phyloP scores from a whole-genome alignment of 2,329 filamentous ascomycete genomes.

The Aspergillus tubingensis region DNA sequence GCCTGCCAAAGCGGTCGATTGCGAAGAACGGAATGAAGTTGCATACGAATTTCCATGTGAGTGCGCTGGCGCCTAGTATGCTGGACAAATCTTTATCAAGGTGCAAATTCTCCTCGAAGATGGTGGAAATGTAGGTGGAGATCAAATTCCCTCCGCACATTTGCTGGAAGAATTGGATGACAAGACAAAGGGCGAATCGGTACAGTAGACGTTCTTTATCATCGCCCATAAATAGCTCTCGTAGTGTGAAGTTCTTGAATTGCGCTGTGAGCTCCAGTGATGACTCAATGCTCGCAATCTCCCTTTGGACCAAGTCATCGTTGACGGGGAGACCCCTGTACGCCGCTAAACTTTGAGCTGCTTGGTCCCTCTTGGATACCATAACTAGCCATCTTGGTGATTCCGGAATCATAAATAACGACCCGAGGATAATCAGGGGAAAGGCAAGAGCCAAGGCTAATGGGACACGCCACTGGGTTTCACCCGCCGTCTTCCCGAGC shows the following conservation, averaged over 20 bases:
- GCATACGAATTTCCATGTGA: slow-evolving; percentile 61
- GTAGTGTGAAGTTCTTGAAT: not conserved
- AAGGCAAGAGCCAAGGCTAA: slow-evolving; percentile 58
- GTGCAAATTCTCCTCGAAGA: slow-evolving; percentile 20
- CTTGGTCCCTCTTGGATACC: slow-evolving; percentile 18
- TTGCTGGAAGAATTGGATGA: slow-evolving; percentile 22
- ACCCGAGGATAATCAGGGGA: slow-evolving; percentile 51
- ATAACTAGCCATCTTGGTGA: slow-evolving; percentile 37
- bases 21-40: slow-evolving; percentile 54
- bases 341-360: slow-evolving; percentile 15
- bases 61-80: slow-evolving; percentile 50
- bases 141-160: slow-evolving; percentile 23
- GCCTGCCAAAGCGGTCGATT: slow-evolving; percentile 55
- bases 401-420: slow-evolving; percentile 54
- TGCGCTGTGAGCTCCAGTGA: slow-evolving; percentile 12
- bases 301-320: slow-evolving; percentile 14
- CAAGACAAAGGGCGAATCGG: slow-evolving; percentile 21
- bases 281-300: slow-evolving; percentile 24
- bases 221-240: not conserved
- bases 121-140: slow-evolving; percentile 17
- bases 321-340: slow-evolving; percentile 15
- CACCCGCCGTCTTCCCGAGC: slow-evolving; percentile 47
- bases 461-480: slow-evolving; percentile 54
- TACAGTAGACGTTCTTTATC: slow-evolving; percentile 24
- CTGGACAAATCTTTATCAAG: slow-evolving; percentile 19